phyloP scores from a whole-genome alignment of 2,329 filamentous ascomycete species.

The Lasiodiplodia citricola region DNA sequence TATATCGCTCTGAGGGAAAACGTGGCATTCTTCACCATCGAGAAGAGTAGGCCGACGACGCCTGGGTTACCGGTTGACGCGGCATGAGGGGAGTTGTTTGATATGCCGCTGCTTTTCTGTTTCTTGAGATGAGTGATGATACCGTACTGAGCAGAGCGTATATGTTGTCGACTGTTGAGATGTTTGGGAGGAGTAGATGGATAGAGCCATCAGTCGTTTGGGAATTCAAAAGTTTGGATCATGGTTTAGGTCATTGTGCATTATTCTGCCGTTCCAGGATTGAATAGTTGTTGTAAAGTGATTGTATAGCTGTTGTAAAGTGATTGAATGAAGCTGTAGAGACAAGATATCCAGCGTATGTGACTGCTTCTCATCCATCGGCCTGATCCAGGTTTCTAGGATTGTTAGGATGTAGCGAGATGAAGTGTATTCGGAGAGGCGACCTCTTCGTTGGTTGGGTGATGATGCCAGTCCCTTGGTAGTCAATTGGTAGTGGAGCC shows the following conservation, averaged over 20 bases:
- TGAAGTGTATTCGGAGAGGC: not conserved
- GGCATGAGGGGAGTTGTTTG: not conserved
- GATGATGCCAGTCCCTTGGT: not conserved
- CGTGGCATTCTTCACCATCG: slow-evolving; percentile 70
- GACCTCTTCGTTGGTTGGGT: not conserved
- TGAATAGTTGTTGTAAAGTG: too few species aligned
- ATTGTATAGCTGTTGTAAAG: too few species aligned
- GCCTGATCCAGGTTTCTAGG: not conserved
- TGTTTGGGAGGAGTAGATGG: not conserved
- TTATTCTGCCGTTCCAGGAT: too few species aligned
- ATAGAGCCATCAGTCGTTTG: not conserved
- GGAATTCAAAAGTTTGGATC: not conserved
- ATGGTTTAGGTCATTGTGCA: not conserved
- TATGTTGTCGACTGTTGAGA: not conserved
- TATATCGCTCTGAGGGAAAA: slow-evolving; percentile 91
- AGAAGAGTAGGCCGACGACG: slow-evolving; percentile 46
- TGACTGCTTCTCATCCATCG: not conserved
- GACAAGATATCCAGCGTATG: too few species aligned
- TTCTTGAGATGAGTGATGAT: slow-evolving; percentile 4
- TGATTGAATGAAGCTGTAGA: too few species aligned
- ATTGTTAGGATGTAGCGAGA: not conserved
- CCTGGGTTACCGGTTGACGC: slow-evolving; percentile 32
- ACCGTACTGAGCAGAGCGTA: not conserved
- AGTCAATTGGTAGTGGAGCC: not conserved
- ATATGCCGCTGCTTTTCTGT: not conserved